Evolutionary conservation across 2,329 filamentous ascomycete species (phyloP).

Genomic region (Parastagonospora nodorum): DNA sequence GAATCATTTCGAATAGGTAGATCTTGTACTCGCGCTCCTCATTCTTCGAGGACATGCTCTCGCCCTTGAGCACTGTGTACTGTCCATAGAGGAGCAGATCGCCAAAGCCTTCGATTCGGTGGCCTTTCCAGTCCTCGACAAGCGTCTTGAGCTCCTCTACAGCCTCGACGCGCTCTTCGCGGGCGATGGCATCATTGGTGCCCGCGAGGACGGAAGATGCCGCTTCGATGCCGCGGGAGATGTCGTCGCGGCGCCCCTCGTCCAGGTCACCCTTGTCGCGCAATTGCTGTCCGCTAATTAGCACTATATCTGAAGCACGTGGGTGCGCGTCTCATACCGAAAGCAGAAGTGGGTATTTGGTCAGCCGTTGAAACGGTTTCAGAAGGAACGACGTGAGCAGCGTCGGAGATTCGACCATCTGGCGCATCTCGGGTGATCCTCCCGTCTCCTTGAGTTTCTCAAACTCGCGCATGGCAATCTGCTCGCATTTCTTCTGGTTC

Average conservation of each 20-base stretch:
- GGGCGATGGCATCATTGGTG: conserved; percentile 89
- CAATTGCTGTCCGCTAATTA: conserved; percentile 66
- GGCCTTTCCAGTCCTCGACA: conserved; percentile 97
- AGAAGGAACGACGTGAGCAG: conserved; percentile 90
- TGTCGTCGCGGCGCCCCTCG: conserved; percentile 70
- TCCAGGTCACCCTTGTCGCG: conserved; percentile 80
- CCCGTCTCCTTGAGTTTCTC: conserved; percentile 80
- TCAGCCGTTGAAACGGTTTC: conserved; percentile 94
- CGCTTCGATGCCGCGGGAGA: conserved; percentile 77
- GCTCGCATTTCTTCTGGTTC: conserved; percentile 89
- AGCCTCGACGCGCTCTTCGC: conserved; percentile 82
- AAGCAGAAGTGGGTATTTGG: conserved; percentile 90
- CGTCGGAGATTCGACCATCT: conserved; percentile 85
- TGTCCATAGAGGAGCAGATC: conserved; percentile 85
- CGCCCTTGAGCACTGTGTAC: conserved; percentile 84
- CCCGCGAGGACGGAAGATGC: conserved; percentile 81
- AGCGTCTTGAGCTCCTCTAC: conserved; percentile 78
- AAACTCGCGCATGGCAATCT: conserved; percentile 82
- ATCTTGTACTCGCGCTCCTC: conserved; percentile 98
- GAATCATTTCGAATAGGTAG: conserved; percentile 92
- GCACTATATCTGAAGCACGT: background rate
- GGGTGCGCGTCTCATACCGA: conserved; percentile 61
- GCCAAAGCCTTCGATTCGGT: conserved; percentile 89
- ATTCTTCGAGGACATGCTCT: conserved; percentile 75
- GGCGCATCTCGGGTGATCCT: conserved; percentile 63